Evolutionary conservation across 2,329 filamentous ascomycete species (phyloP), one percentile per base, ranked within the genome.

Genomic region (Fusarium pseudocircinatum): DNA sequence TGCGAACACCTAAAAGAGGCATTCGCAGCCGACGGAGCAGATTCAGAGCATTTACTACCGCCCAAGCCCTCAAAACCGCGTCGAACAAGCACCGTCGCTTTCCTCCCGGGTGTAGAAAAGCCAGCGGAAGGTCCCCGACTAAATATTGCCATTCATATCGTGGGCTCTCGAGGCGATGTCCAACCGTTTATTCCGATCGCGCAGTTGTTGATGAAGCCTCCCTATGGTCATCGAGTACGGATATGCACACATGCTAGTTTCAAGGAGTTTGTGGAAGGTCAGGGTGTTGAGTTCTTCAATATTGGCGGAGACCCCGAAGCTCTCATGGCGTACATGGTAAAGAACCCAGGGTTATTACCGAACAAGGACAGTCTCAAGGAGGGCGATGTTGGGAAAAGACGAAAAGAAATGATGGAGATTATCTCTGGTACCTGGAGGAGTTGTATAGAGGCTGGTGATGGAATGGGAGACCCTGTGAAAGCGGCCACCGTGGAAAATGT

Each of bases 171-270:
- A 28, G 78, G 78, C 37, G 78, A 80, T 43, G 78, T 80, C 6
- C 89, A 91, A 65, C 89, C 89, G 0, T 91, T 91, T 60, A 81
- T 91, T 57, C 87, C 88, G 0, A 81, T 91, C 3, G 89, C 90
- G 0, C 83, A 87, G 70, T 80, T 82, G 6, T 82, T 82, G 4
- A 72, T 66, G 56, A 73, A 72, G n/a, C 60, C 76, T 4, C 78
- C 79, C 0, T 81, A 86, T 60, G 85, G 86, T 5, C 88, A 90
- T 73, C 84, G 88, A 15, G 86, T 91, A 6, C 85, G 89, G 6
- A 80, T 90, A 16, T 88, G 87, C 32, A 91, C 89, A 2, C 89
- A 90, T 73, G 74, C 82, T 14, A 82, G 84, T 8, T 90, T 90
- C 74, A 83, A 86, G 59, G 79, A 85, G 6, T 89, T 90, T 46